phyloP scores from a whole-genome alignment of 768 basidiomycete genomes.

The Boletus rubescentipes region DNA sequence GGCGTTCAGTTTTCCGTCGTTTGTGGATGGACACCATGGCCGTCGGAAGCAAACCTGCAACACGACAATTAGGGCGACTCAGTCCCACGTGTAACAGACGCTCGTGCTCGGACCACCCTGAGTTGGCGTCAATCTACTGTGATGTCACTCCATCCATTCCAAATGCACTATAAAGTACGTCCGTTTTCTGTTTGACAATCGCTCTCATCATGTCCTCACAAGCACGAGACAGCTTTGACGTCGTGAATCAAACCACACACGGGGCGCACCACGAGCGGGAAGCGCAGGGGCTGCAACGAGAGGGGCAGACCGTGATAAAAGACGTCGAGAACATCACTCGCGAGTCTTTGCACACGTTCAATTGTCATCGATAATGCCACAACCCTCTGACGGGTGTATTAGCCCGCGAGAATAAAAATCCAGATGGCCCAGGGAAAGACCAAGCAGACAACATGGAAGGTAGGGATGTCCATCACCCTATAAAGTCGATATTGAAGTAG shows the following conservation, averaged over 20 bases:
- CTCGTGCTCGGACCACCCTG: neutral
- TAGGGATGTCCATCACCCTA: neutral
- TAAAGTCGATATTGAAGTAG: neutral
- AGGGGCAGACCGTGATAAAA: neutral
- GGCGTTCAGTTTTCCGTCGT: neutral
- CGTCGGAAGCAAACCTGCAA: neutral
- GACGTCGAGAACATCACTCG: neutral
- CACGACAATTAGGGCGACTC: neutral
- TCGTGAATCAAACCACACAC: neutral
- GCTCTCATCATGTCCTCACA: neutral
- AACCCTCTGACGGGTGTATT: neutral
- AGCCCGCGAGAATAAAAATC: neutral
- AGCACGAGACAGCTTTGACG: neutral
- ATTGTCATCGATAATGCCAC: neutral
- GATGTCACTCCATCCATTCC: slow-evolving; percentile 2
- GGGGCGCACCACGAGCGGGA: neutral
- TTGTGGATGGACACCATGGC: neutral
- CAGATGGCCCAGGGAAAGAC: neutral
- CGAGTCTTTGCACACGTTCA: neutral
- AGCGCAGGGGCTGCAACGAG: neutral
- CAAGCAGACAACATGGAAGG: neutral
- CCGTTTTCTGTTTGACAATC: neutral
- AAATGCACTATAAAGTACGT: neutral
- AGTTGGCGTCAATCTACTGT: too few relatives aligned
- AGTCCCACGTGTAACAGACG: neutral